Percentiles rank a stretch among this genome's conserved stretches.
Evolutionary conservation across 371 early-diverging fungal species (phyloP).

Genomic region (Rhizopus sp.): DNA sequence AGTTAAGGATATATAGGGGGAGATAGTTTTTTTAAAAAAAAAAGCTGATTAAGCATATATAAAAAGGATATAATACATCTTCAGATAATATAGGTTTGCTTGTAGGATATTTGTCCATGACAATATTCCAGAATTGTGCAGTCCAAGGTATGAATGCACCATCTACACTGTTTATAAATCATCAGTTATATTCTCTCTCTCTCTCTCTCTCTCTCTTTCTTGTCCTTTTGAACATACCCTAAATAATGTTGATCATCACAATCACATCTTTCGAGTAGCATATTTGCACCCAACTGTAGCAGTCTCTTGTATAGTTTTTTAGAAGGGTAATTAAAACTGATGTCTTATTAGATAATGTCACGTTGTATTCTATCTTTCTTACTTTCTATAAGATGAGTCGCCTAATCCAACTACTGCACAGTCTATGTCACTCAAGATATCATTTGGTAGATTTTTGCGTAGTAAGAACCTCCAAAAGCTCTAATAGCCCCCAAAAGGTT

Average conservation of each 20-base stretch:
- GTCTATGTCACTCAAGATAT: slow-evolving; percentile 64
- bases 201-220: too few relatives aligned
- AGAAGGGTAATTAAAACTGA: slow-evolving; percentile 91
- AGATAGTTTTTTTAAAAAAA: background rate
- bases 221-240: slow-evolving; percentile 60
- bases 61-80: slow-evolving; percentile 48
- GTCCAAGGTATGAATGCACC: slow-evolving; percentile 90
- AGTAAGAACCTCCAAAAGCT: slow-evolving; percentile 89
- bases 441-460: slow-evolving; percentile 71
- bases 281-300: slow-evolving; percentile 83
- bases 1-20: background rate
- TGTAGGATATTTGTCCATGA: slow-evolving; percentile 55
- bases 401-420: slow-evolving; percentile 94
- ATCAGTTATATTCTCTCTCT: background rate
- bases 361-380: slow-evolving; percentile 6
- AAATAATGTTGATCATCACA: slow-evolving; percentile 98
- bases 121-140: slow-evolving; percentile 64
- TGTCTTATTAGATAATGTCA: background rate
- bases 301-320: slow-evolving; percentile 92
- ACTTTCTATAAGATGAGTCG: slow-evolving; percentile 92
- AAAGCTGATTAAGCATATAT: background rate
- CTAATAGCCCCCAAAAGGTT: slow-evolving; percentile 19
- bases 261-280: slow-evolving; percentile 77
- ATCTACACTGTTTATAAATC: slow-evolving; percentile 58
- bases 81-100: slow-evolving; percentile 55